Conservation (phyloP, 192 early-diverging fungal genomes). For the Spinellus fusiger region DNA sequence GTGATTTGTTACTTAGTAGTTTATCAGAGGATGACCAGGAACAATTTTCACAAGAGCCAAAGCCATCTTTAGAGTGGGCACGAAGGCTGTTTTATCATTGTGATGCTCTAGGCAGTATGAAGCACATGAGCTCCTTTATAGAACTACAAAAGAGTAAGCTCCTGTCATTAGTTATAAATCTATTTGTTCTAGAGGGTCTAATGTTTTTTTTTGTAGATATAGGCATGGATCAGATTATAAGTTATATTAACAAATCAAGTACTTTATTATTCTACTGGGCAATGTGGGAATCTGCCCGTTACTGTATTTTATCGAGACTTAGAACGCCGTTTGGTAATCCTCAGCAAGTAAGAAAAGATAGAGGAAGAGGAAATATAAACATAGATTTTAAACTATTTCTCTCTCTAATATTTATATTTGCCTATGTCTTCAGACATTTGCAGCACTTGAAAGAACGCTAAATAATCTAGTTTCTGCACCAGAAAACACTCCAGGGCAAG, state of each 20-base stretch:
- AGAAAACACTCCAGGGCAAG: background rate
- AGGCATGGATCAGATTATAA: background rate
- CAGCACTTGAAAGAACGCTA: slow-evolving; percentile 41
- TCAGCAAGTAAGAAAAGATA: slow-evolving; percentile 38
- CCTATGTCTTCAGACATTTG: slow-evolving; percentile 39
- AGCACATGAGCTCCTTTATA: background rate
- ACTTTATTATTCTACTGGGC: slow-evolving; percentile 59
- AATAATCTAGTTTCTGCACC: slow-evolving; percentile 21
- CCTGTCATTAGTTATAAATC: background rate
- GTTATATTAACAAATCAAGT: slow-evolving; percentile 7
- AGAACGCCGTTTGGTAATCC: slow-evolving; percentile 72
- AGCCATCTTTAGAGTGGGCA: slow-evolving; percentile 35
- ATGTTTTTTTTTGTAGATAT: background rate
- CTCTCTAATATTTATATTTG: too few relatives aligned
- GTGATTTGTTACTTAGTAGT: slow-evolving; percentile 13
- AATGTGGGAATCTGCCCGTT: slow-evolving; percentile 70
- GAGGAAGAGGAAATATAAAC: too few relatives aligned
- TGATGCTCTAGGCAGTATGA: slow-evolving; percentile 25
- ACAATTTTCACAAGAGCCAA: background rate
- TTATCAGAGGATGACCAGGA: background rate
- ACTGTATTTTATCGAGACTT: slow-evolving; percentile 64
- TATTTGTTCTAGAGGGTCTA: too few relatives aligned
- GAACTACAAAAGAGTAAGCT: slow-evolving; percentile 9
- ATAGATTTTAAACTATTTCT: too few relatives aligned
- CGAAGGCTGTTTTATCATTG: slow-evolving; percentile 56